Conservation (phyloP, 371 early-diverging fungal genomes). For the Mucor plumbeus region DNA sequence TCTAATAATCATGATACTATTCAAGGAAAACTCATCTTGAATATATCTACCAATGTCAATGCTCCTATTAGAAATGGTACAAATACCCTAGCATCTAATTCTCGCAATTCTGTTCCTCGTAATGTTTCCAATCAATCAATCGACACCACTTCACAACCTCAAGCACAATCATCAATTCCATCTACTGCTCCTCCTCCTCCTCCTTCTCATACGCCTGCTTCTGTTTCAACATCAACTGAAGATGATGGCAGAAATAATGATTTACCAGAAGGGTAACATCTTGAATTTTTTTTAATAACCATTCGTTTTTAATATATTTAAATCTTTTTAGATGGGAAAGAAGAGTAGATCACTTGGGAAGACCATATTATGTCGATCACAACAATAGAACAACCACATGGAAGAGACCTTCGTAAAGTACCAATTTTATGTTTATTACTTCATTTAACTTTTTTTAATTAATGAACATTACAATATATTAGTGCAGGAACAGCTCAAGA, state of each 20-base stretch:
- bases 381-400: constrained; percentile 75
- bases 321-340: constrained; percentile 67
- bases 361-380: constrained; percentile 78
- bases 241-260: constrained; percentile 5
- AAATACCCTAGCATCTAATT: constrained; percentile 42
- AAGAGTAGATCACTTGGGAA: constrained; percentile 69
- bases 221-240: constrained; percentile 9
- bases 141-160: constrained; percentile 8
- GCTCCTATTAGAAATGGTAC: constrained; percentile 48
- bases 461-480: too few species aligned
- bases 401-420: constrained; percentile 61
- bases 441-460: too few species aligned
- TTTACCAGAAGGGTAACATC: constrained; percentile 6
- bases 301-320: too few species aligned
- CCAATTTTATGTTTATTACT: too few species aligned
- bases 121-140: background rate
- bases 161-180: constrained; percentile 15
- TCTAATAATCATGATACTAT: constrained; percentile 82
- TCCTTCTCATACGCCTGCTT: background rate
- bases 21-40: constrained; percentile 83
- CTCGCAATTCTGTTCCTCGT: background rate
- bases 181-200: background rate
- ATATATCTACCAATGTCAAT: constrained; percentile 68
- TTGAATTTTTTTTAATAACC: too few species aligned
- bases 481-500: constrained; percentile 54